These are phyloP conservation scores for Entelexis paramagnoliae DNA, from an alignment of 1,139 yeast species.

Conservation along the genomic window DNA sequence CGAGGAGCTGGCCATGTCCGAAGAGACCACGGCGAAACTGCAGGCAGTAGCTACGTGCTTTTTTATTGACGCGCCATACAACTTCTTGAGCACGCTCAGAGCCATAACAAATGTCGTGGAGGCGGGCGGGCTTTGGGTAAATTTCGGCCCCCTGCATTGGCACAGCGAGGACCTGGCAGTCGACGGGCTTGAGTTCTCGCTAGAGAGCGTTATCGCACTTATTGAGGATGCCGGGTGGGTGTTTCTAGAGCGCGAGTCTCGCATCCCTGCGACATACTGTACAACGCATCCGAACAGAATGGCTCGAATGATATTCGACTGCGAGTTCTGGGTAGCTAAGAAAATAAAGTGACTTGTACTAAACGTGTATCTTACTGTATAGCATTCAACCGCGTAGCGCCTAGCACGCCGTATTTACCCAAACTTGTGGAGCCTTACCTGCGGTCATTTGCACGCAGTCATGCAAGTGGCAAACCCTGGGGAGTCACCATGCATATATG, in stretches of 20 bases:
- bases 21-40: conserved; percentile 28
- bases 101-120: conserved; percentile 46
- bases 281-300: conserved; percentile 41
- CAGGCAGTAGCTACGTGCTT: conserved; percentile 60
- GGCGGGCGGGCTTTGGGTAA: conserved; percentile 61
- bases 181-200: conserved; percentile 54
- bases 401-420: too few relatives aligned
- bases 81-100: conserved; percentile 57
- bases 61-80: conserved; percentile 70
- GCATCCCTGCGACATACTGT: conserved; percentile 46
- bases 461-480: too few relatives aligned
- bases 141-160: conserved; percentile 80
- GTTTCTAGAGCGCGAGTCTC: conserved; percentile 39
- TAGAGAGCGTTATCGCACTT: conserved; percentile 48
- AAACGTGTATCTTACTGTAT: too few relatives aligned
- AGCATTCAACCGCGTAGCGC: too few relatives aligned
- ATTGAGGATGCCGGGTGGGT: conserved; percentile 46
- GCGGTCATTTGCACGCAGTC: too few relatives aligned
- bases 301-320: conserved; percentile 51
- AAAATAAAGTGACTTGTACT: conserved; percentile 8
- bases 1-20: conserved; percentile 56
- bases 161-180: conserved; percentile 51
- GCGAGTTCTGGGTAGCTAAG: conserved; percentile 62
- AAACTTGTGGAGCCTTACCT: too few relatives aligned
- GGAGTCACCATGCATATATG: too few relatives aligned